phyloP scores from a whole-genome alignment of 2,329 filamentous ascomycete species.

The Fusarium brachygibbosum region DNA sequence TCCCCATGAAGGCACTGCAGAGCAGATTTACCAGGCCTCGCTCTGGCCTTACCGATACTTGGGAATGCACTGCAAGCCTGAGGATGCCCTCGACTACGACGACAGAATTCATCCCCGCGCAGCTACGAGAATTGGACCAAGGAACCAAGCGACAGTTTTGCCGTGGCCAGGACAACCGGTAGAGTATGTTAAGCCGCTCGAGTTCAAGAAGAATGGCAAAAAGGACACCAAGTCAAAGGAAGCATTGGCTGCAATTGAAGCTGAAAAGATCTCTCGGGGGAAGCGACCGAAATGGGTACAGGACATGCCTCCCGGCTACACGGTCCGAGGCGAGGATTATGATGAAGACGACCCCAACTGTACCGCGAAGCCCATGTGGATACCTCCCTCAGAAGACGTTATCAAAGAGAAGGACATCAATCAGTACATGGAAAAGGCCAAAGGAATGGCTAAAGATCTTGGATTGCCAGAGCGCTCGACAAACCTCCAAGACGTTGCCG shows the following conservation, averaged over 20 bases:
- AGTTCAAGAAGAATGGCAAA: constrained; percentile 86
- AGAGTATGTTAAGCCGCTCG: constrained; percentile 88
- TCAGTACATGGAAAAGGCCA: constrained; percentile 80
- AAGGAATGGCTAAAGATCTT: constrained; percentile 72
- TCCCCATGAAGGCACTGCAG: constrained; percentile 76
- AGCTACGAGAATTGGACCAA: constrained; percentile 89
- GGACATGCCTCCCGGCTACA: constrained; percentile 89
- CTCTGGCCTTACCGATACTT: constrained; percentile 97
- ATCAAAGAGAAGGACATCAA: constrained; percentile 72
- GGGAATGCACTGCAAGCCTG: constrained; percentile 93
- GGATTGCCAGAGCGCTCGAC: constrained; percentile 82
- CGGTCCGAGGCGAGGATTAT: constrained; percentile 84
- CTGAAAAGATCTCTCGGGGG: constrained; percentile 82
- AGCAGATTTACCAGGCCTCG: constrained; percentile 92
- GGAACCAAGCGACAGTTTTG: constrained; percentile 88
- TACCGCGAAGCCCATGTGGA: constrained; percentile 83
- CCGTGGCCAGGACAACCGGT: constrained; percentile 90
- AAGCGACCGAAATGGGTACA: constrained; percentile 93
- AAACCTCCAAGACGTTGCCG: constrained; percentile 87
- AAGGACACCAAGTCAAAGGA: constrained; percentile 88
- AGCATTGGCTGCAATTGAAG: constrained; percentile 81
- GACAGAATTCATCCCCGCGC: constrained; percentile 97
- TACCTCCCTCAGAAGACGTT: constrained; percentile 73
- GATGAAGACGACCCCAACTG: constrained; percentile 77
- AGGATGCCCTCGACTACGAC: constrained; percentile 96